Conservation (phyloP, 345 rosid species). For the Rhizophora apiculata region DNA sequence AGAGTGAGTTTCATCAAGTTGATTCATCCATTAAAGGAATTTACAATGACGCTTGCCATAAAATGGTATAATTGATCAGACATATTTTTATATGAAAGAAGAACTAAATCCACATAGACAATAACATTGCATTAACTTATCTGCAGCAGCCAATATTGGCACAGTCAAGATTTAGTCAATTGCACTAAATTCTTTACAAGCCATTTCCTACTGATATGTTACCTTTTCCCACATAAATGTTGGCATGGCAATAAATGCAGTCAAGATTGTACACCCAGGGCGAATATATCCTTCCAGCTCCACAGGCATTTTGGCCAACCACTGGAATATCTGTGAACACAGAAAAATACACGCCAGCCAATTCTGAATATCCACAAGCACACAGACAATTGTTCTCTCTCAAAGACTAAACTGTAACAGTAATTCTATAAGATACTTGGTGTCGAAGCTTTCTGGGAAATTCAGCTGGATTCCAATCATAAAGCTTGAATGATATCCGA, state of each 20-base stretch:
- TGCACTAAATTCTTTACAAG: conserved; percentile 1
- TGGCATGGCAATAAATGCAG: conserved; percentile 85
- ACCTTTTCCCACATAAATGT: conserved; percentile 84
- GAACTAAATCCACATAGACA: too few relatives aligned
- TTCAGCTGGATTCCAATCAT: conserved; percentile 99
- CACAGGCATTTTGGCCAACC: conserved; percentile 96
- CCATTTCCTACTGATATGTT: conserved; percentile 1
- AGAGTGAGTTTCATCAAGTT: too few relatives aligned
- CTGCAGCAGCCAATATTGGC: too few relatives aligned
- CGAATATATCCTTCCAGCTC: conserved; percentile 96
- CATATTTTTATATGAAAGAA: too few relatives aligned
- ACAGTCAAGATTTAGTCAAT: too few relatives aligned
- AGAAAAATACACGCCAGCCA: conserved; percentile 27
- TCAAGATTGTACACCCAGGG: conserved; percentile 95
- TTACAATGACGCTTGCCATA: too few relatives aligned
- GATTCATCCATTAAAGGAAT: too few relatives aligned
- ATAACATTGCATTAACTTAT: too few relatives aligned
- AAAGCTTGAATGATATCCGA: conserved; percentile 90
- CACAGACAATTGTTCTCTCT: conserved; percentile 15
- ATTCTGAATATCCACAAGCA: conserved; percentile 26
- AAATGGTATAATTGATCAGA: too few relatives aligned
- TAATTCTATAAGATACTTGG: conserved; percentile 74
- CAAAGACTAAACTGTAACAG: conserved; percentile 62
- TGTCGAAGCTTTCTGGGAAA: conserved; percentile 97
- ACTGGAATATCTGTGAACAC: conserved; percentile 71